Evolutionary conservation across 2,329 filamentous ascomycete genomes (phyloP), one percentile per base, ranked within the genome.

Genomic region (Pestalotiopsis sp.): DNA sequence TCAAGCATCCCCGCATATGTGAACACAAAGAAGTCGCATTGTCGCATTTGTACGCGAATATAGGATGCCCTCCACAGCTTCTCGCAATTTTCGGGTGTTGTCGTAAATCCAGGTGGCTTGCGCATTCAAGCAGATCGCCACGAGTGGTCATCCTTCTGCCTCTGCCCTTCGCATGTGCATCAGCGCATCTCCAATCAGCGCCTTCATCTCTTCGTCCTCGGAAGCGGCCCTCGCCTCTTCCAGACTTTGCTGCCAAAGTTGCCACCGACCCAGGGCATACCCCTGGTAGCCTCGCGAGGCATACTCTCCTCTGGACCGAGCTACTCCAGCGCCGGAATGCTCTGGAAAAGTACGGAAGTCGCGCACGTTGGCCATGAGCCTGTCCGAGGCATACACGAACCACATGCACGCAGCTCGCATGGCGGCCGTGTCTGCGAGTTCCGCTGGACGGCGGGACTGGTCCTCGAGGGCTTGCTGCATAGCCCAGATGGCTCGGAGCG

Each of bases 351-450:
- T 49, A 41, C 38, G 39, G 23, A 23, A 23, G 25, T 25, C 27
- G 4, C 27, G 38, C n/a, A 65, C 62, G 20, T 65, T 52, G 41
- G 14, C 62, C 62, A 36, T 45, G n/a, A 65, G 62, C 17, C 41
- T 13, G 39, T 31, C 62, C 5, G 62, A 36, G 13, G 62, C 62
- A 14, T 65, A 56, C 5, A 56, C 17, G 14, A 65, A 65, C 62
- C 62, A 65, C 41, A 56, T 65, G 11, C 62, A 52, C 39, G 62
- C 62, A 14, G 62, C 62, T 11, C 25, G 17, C 41, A 65, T 49
- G 39, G 41, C 62, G n/a, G 41, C 20, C 7, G 62, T 65, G 13
- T 65, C 14, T 17, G 23, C 38, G 13, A 65, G 20, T 9, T 36
- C 27, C 11, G 11, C 62, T 1, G 62, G 62, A 12, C 3, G 62